These are phyloP conservation scores for Blastosporella zonata DNA, from an alignment of 1,284 basidiomycete genomes.

Conservation along the genomic window DNA sequence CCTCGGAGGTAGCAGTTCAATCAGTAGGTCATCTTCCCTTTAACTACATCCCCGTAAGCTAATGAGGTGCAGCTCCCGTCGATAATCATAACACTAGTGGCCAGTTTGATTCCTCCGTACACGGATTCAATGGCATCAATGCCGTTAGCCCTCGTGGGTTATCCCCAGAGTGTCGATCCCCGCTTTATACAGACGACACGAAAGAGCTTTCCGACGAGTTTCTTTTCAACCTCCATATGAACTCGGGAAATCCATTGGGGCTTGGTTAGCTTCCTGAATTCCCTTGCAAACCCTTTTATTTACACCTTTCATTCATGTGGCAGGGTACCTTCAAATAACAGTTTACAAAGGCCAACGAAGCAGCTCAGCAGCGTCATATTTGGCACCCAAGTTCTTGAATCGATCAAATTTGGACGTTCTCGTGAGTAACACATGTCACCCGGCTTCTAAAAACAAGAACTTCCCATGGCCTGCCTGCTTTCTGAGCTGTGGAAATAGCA, in stretches of 20 bases:
- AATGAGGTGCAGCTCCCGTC: background rate
- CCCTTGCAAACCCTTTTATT: background rate
- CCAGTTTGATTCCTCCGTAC: background rate
- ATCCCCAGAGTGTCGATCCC: background rate
- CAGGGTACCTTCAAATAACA: background rate
- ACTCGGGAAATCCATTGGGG: background rate
- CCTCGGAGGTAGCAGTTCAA: slow-evolving; percentile 1
- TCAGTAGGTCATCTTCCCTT: background rate
- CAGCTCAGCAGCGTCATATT: slow-evolving; percentile 1
- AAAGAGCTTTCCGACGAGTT: background rate
- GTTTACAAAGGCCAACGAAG: background rate
- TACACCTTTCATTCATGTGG: background rate
- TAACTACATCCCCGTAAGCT: too few relatives aligned
- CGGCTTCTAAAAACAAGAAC: slow-evolving; percentile 6
- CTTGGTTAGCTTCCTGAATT: background rate
- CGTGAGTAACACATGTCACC: slow-evolving; percentile 9
- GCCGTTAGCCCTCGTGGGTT: background rate
- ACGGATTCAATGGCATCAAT: background rate
- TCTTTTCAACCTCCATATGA: background rate
- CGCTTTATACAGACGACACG: background rate
- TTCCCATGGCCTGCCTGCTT: background rate
- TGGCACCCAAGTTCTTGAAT: slow-evolving; percentile 9
- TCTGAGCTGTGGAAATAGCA: background rate
- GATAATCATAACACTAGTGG: background rate
- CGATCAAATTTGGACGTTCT: slow-evolving; percentile 14